A percentile compares a stretch with the other conserved stretches of the same genome.
Conservation (phyloP, 257 asterid species). For the Leptodermis oblonga region DNA sequence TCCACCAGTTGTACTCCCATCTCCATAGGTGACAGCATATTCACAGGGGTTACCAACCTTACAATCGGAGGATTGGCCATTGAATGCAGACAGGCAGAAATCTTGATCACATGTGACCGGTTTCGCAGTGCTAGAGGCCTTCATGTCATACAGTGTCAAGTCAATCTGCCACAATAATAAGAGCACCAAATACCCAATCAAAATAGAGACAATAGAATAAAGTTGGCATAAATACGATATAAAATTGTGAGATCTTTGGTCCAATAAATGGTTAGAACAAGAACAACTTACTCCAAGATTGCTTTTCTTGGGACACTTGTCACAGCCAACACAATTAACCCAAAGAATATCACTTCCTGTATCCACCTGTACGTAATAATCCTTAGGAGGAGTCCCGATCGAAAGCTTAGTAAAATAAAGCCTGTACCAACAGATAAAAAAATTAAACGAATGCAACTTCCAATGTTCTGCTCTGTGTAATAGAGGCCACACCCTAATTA, state of each 20-base stretch:
- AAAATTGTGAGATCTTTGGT: not conserved
- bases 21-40: constrained; percentile 82
- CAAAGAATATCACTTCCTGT: constrained; percentile 98
- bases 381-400: constrained; percentile 89
- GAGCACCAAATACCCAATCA: not conserved
- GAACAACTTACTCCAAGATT: constrained; percentile 59
- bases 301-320: constrained; percentile 75
- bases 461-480: not conserved
- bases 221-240: not conserved
- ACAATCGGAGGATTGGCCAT: constrained; percentile 55
- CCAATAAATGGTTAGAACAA: not conserved
- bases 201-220: not conserved
- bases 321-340: constrained; percentile 88
- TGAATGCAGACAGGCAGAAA: constrained; percentile 58
- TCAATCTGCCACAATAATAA: constrained; percentile 48
- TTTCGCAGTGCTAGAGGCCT: constrained; percentile 69
- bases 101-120: constrained; percentile 63
- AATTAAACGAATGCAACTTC: constrained; percentile 6
- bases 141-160: constrained; percentile 66
- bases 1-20: constrained; percentile 86
- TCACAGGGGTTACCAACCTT: constrained; percentile 66
- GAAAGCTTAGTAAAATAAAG: constrained; percentile 83
- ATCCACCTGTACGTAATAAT: constrained; percentile 90
- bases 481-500: not conserved
- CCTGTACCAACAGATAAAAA: constrained; percentile 47